phyloP scores from a whole-genome alignment of 805 yeast species.

The Maudiozyma saulgeensis region DNA sequence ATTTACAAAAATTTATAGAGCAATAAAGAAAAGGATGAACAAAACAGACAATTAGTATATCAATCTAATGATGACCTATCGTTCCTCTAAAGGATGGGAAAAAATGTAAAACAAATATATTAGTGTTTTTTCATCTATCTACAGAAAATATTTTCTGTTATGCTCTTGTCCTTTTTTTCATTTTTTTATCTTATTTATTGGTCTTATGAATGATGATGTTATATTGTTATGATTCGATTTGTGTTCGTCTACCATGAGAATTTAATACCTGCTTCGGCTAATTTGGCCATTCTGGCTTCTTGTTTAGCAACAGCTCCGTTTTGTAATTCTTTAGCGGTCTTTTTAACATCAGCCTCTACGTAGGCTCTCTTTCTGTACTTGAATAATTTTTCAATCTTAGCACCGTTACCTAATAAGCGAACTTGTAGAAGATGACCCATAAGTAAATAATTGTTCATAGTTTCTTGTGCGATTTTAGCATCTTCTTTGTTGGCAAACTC shows the following conservation, averaged over 20 bases:
- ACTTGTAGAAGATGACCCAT: conserved; percentile 83
- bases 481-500: conserved; percentile 69
- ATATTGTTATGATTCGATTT: neutral
- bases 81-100: too few species aligned
- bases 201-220: neutral
- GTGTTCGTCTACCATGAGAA: conserved; percentile 23
- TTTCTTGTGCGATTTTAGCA: conserved; percentile 83
- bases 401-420: conserved; percentile 37
- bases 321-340: conserved; percentile 26
- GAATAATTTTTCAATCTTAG: conserved; percentile 33
- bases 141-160: too few species aligned
- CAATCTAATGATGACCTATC: too few species aligned
- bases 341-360: conserved; percentile 24
- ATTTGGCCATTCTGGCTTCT: conserved; percentile 25
- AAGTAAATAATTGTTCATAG: conserved; percentile 89
- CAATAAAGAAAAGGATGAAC: too few species aligned
- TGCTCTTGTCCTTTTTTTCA: too few species aligned
- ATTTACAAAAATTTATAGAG: too few species aligned
- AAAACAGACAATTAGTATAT: too few species aligned
- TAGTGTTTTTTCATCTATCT: too few species aligned
- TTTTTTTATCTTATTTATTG: neutral
- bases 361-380: conserved; percentile 30
- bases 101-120: too few species aligned
- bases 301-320: conserved; percentile 26
- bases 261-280: conserved; percentile 31